phyloP scores from a whole-genome alignment of 1,139 yeast genomes.

The Yamadazyma triangularis region DNA sequence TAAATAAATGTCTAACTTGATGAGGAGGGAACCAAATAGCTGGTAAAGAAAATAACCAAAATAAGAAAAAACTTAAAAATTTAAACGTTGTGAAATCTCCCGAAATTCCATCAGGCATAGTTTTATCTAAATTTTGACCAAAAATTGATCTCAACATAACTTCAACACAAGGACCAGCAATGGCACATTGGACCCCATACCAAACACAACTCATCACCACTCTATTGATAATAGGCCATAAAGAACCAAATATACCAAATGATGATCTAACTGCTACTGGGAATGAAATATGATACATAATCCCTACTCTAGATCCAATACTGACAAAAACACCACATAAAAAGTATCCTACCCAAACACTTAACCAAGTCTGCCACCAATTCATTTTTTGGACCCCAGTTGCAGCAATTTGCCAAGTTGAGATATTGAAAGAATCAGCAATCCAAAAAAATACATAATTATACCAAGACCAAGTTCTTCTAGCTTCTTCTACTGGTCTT shows the following conservation, averaged over 20 bases:
- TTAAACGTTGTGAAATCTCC: slow-evolving; percentile 56
- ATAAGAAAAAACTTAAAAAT: slow-evolving; percentile 70
- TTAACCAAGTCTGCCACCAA: slow-evolving; percentile 89
- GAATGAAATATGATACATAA: slow-evolving; percentile 71
- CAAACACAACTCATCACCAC: slow-evolving; percentile 81
- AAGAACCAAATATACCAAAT: slow-evolving; percentile 73
- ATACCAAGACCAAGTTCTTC: slow-evolving; percentile 79
- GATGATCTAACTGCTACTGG: slow-evolving; percentile 72
- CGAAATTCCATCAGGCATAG: slow-evolving; percentile 49
- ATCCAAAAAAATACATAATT: slow-evolving; percentile 78
- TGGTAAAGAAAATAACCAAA: slow-evolving; percentile 74
- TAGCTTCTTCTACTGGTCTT: slow-evolving; percentile 64
- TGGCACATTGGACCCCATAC: slow-evolving; percentile 80
- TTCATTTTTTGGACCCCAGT: slow-evolving; percentile 67
- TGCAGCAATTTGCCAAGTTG: slow-evolving; percentile 88
- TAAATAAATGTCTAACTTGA: slow-evolving; percentile 73
- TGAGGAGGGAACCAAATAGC: slow-evolving; percentile 81
- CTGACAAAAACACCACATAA: slow-evolving; percentile 61
- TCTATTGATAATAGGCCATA: slow-evolving; percentile 78
- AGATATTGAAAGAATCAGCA: slow-evolving; percentile 78
- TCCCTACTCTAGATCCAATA: slow-evolving; percentile 65
- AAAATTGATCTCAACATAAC: slow-evolving; percentile 66
- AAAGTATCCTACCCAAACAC: slow-evolving; percentile 73
- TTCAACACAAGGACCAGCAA: slow-evolving; percentile 80
- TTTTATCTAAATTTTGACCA: slow-evolving; percentile 49